Evolutionary conservation across 2,329 filamentous ascomycete species (phyloP).

Genomic region (Fusarium incarnatum): DNA sequence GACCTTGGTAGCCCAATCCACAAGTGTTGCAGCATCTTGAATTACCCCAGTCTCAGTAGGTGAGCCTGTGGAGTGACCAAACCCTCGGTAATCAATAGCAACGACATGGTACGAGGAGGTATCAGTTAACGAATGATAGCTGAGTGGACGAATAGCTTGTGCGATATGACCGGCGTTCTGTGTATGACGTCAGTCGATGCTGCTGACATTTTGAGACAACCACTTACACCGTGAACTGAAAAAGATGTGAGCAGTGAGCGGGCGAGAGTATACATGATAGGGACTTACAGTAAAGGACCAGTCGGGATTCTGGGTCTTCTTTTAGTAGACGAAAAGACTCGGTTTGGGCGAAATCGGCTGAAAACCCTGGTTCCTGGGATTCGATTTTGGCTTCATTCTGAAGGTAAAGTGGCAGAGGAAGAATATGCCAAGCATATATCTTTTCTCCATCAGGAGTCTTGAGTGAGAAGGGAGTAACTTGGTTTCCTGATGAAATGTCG

Average conservation of each 20-base stretch:
- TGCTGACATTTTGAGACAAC: not conserved
- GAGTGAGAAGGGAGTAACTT: constrained; percentile 87
- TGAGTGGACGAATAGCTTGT: constrained; percentile 79
- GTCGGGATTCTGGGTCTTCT: constrained; percentile 70
- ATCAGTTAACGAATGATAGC: constrained; percentile 81
- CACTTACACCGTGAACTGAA: constrained; percentile 71
- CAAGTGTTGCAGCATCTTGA: constrained; percentile 77
- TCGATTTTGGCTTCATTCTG: constrained; percentile 74
- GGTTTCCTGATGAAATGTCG: constrained; percentile 70
- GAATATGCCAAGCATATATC: constrained; percentile 90
- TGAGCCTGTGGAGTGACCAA: constrained; percentile 81
- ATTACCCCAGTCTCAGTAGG: constrained; percentile 87
- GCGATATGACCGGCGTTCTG: constrained; percentile 89
- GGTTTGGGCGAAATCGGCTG: constrained; percentile 65
- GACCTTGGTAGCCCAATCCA: constrained; percentile 76
- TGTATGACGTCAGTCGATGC: constrained; percentile 50
- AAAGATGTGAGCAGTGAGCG: constrained; percentile 21
- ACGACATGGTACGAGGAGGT: constrained; percentile 82
- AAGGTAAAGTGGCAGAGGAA: constrained; percentile 81
- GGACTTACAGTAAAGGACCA: constrained; percentile 72
- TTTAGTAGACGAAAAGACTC: constrained; percentile 71
- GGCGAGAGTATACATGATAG: constrained; percentile 2
- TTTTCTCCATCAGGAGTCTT: constrained; percentile 79
- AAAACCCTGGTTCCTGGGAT: constrained; percentile 61
- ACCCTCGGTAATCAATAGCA: constrained; percentile 92